A percentile compares a stretch with the other conserved stretches of the same genome.
Conservation (phyloP, 352 stramenopile genomes). For the Phytophthora litchii region DNA sequence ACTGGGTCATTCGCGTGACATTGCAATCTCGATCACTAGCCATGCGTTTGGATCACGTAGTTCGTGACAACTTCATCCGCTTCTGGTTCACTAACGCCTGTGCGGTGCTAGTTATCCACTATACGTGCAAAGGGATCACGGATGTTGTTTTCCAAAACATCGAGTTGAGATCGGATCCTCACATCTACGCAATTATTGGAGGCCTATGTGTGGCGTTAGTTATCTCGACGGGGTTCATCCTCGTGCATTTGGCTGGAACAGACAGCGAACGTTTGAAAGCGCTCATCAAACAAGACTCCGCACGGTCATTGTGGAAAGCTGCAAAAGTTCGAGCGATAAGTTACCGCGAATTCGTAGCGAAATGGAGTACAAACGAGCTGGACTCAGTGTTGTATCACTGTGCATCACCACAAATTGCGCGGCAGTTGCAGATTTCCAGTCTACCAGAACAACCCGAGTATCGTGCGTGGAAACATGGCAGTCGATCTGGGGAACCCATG, state of each 20-base stretch:
- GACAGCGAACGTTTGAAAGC: slow-evolving; percentile 8
- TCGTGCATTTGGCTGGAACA: slow-evolving; percentile 21
- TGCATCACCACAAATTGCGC: slow-evolving; percentile 31
- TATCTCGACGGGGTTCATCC: slow-evolving; percentile 31
- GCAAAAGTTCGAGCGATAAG: slow-evolving; percentile 2
- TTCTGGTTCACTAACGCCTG: slow-evolving; percentile 30
- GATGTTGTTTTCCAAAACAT: slow-evolving; percentile 32
- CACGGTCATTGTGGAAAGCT: neutral
- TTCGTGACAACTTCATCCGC: slow-evolving; percentile 28
- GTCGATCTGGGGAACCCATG: slow-evolving; percentile 1
- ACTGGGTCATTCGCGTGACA: slow-evolving; percentile 46
- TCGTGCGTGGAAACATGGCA: slow-evolving; percentile 12
- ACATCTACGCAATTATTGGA: slow-evolving; percentile 42
- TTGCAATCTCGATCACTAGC: slow-evolving; percentile 35
- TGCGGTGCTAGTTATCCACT: slow-evolving; percentile 38
- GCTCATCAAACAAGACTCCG: neutral
- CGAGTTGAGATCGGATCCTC: slow-evolving; percentile 36
- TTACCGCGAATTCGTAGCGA: slow-evolving; percentile 27
- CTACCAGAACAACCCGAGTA: slow-evolving; percentile 10
- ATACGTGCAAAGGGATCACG: slow-evolving; percentile 30
- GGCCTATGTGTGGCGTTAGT: slow-evolving; percentile 29
- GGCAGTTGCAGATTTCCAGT: slow-evolving; percentile 32
- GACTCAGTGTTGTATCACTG: slow-evolving; percentile 37
- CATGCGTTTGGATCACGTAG: slow-evolving; percentile 30
- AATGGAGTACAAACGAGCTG: slow-evolving; percentile 24